phyloP scores from a whole-genome alignment of 2,329 filamentous ascomycete genomes.

The Metarhizium album region DNA sequence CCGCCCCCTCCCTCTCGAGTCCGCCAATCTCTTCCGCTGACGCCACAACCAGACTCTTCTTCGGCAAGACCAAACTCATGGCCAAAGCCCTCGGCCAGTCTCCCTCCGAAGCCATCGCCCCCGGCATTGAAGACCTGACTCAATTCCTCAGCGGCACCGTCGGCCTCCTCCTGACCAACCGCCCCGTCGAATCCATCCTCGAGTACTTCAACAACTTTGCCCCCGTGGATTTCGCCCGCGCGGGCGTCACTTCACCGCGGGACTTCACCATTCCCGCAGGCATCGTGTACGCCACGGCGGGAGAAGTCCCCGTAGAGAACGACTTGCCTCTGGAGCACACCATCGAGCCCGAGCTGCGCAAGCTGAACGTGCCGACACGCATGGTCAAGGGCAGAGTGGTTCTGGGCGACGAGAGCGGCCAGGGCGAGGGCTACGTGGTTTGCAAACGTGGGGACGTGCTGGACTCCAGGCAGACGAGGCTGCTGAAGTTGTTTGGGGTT shows the following conservation, averaged over 20 bases:
- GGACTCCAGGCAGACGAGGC: conserved; percentile 82
- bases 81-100: conserved; percentile 78
- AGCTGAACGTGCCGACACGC: conserved; percentile 79
- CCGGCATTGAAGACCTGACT: conserved; percentile 61
- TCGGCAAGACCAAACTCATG: conserved; percentile 99
- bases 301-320: conserved; percentile 67
- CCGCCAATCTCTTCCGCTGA: conserved; percentile 4
- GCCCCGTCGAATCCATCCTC: conserved; percentile 53
- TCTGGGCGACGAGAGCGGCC: conserved; percentile 48
- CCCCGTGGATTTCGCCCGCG: conserved; percentile 82
- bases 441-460: conserved; percentile 78
- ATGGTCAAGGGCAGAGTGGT: conserved; percentile 83
- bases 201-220: conserved; percentile 62
- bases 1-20: not conserved
- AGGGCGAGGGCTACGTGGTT: conserved; percentile 54
- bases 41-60: conserved; percentile 65
- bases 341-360: conserved; percentile 81
- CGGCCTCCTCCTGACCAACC: conserved; percentile 83
- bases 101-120: conserved; percentile 67
- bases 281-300: conserved; percentile 68
- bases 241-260: conserved; percentile 64
- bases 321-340: conserved; percentile 82
- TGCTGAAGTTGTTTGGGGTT: conserved; percentile 89
- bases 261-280: conserved; percentile 74
- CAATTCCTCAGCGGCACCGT: conserved; percentile 69